Percentiles rank a stretch among this genome's conserved stretches.
Evolutionary conservation across 1,284 basidiomycete genomes (phyloP).

Genomic region (Ganoderma multipileum): DNA sequence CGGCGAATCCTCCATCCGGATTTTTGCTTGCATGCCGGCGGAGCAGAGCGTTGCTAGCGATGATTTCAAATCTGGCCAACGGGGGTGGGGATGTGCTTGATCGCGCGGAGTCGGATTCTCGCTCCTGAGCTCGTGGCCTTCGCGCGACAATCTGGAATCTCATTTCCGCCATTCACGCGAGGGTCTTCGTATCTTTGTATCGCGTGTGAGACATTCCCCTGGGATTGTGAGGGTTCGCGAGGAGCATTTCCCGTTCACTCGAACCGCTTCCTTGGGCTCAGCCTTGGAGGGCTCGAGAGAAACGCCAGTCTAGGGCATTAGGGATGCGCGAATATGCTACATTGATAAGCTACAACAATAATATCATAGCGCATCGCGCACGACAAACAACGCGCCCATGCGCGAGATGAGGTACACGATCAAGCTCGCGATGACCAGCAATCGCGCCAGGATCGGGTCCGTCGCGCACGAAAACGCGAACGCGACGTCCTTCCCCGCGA

Average conservation of each 20-base stretch:
- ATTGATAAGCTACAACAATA: not conserved
- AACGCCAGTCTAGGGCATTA: not conserved
- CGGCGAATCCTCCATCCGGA: no score
- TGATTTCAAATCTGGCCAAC: no score
- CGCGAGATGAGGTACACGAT: constrained; percentile 17
- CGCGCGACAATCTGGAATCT: no score
- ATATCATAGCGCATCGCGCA: not conserved
- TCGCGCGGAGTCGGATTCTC: no score
- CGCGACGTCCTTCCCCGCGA: constrained; percentile 3
- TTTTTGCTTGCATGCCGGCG: no score
- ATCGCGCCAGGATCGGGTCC: constrained; percentile 16
- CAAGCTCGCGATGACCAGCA: constrained; percentile 13
- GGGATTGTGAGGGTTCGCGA: not conserved
- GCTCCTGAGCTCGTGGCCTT: no score
- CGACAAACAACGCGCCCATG: constrained; percentile 11
- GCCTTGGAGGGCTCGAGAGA: not conserved
- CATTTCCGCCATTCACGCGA: no score
- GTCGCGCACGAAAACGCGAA: constrained; percentile 13
- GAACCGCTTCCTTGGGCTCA: not conserved
- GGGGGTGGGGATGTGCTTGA: no score
- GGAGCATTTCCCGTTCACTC: not conserved
- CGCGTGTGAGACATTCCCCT: not conserved
- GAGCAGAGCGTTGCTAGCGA: no score
- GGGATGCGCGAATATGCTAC: not conserved
- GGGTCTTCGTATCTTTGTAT: not conserved